phyloP scores from a whole-genome alignment of 257 asterid species.

The Thymus mandschuricus region DNA sequence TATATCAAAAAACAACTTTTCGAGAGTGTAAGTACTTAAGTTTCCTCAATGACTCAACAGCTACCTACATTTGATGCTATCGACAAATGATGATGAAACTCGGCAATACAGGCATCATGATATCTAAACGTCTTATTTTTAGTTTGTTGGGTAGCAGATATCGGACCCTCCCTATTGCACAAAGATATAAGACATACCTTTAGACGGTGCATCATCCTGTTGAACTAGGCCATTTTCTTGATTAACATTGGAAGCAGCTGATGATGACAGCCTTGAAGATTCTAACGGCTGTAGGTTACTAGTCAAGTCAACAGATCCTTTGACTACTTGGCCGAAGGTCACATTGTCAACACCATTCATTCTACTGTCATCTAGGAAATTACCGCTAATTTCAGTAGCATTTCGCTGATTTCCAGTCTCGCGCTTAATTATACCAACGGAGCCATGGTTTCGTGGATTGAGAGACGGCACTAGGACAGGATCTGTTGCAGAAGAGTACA shows the following conservation, averaged over 20 bases:
- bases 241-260: conserved; percentile 30
- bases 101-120: not conserved
- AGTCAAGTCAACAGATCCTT: conserved; percentile 33
- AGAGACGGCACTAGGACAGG: conserved; percentile 54
- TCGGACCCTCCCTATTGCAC: too few species aligned
- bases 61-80: not conserved
- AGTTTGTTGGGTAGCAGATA: not conserved
- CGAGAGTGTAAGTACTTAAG: not conserved
- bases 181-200: conserved; percentile 35
- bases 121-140: not conserved
- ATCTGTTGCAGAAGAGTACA: conserved; percentile 57
- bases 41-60: too few species aligned
- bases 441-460: conserved; percentile 40
- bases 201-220: conserved; percentile 35
- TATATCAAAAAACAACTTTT: not conserved
- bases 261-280: conserved; percentile 35
- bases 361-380: conserved; percentile 28
- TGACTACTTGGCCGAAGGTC: conserved; percentile 27
- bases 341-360: conserved; percentile 33
- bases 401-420: conserved; percentile 43
- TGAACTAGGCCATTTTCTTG: conserved; percentile 38
- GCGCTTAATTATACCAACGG: conserved; percentile 50
- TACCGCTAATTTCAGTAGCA: conserved; percentile 35
- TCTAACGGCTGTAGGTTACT: conserved; percentile 28
- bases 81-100: not conserved